phyloP scores from a whole-genome alignment of 2,329 filamentous ascomycete genomes.

The Tolypocladium tropicale region DNA sequence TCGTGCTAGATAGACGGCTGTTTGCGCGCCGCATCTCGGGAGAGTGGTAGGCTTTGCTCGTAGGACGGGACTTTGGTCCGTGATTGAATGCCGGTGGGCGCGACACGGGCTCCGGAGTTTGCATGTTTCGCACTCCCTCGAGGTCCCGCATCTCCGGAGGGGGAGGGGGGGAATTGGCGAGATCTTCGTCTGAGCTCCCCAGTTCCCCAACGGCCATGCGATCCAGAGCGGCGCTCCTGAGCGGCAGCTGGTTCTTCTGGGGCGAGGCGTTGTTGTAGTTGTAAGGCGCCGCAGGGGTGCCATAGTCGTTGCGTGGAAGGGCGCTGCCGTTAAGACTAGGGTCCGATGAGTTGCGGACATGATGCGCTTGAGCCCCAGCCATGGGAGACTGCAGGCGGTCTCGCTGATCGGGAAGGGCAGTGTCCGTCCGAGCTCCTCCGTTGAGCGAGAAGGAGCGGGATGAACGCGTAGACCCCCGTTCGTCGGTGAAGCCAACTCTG shows the following conservation, averaged over 20 bases:
- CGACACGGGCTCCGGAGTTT: slow-evolving; percentile 66
- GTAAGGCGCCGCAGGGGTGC: slow-evolving; percentile 13
- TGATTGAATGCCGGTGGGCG: slow-evolving; percentile 73
- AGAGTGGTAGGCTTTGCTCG: slow-evolving; percentile 58
- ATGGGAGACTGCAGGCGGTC: slow-evolving; percentile 23
- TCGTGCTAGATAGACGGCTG: slow-evolving; percentile 72
- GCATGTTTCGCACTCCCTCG: slow-evolving; percentile 42
- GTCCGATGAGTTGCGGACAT: slow-evolving; percentile 39
- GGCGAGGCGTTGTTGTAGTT: slow-evolving; percentile 16
- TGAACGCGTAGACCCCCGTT: slow-evolving; percentile 36
- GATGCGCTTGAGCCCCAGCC: slow-evolving; percentile 21
- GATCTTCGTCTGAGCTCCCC: slow-evolving; percentile 48
- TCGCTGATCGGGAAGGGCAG: slow-evolving; percentile 35
- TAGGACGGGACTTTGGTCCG: slow-evolving; percentile 58
- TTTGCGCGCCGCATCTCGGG: slow-evolving; percentile 72
- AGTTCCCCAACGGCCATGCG: slow-evolving; percentile 39
- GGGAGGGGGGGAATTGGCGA: slow-evolving; percentile 19
- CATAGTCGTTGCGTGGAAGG: slow-evolving; percentile 13
- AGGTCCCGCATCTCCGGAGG: slow-evolving; percentile 37
- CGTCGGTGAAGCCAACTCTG: slow-evolving; percentile 50
- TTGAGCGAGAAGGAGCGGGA: slow-evolving; percentile 41
- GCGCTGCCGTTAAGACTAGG: slow-evolving; percentile 16
- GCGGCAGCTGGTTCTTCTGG: slow-evolving; percentile 23
- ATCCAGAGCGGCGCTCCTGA: slow-evolving; percentile 30
- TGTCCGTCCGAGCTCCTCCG: slow-evolving; percentile 37